These are phyloP conservation scores for Sonneratia caseolaris DNA, from an alignment of 345 rosid genomes.

Conservation along the genomic window DNA sequence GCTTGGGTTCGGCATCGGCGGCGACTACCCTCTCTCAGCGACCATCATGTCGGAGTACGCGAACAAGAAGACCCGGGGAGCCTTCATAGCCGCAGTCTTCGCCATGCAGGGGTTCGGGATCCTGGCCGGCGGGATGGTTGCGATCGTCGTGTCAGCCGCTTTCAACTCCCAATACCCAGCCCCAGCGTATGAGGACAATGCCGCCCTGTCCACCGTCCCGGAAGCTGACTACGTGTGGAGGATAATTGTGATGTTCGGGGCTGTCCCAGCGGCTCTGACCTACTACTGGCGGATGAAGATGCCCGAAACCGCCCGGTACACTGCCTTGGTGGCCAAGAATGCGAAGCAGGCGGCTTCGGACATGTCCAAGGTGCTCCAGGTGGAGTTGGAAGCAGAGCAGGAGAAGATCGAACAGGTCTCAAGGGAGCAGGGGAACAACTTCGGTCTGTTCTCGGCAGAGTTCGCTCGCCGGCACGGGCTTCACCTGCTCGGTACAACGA, in stretches of 20 bases:
- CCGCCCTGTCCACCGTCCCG: slow-evolving; percentile 7
- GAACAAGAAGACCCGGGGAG: slow-evolving; percentile 60
- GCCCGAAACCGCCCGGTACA: slow-evolving; percentile 85
- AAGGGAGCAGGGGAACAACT: background rate
- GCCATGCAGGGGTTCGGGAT: slow-evolving; percentile 78
- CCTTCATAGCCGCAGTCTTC: slow-evolving; percentile 61
- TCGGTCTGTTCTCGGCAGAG: slow-evolving; percentile 16
- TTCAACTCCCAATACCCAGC: background rate
- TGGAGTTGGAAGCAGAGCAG: slow-evolving; percentile 13
- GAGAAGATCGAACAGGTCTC: background rate
- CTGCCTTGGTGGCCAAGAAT: slow-evolving; percentile 17
- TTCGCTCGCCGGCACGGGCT: slow-evolving; percentile 30
- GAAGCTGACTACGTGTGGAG: slow-evolving; percentile 59
- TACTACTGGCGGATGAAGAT: slow-evolving; percentile 73
- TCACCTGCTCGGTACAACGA: slow-evolving; percentile 34
- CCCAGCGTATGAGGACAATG: slow-evolving; percentile 26
- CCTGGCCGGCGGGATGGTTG: slow-evolving; percentile 39
- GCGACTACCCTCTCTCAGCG: slow-evolving; percentile 72
- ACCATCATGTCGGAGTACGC: slow-evolving; percentile 83
- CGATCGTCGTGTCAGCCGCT: slow-evolving; percentile 29
- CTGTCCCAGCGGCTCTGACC: slow-evolving; percentile 70
- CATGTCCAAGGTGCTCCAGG: slow-evolving; percentile 17
- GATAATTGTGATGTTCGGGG: slow-evolving; percentile 62
- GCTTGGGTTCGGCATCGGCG: slow-evolving; percentile 65
- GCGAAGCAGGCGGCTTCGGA: slow-evolving; percentile 13